A percentile compares a stretch with the other conserved stretches of the same genome.
Evolutionary conservation across 805 yeast species (phyloP).

Genomic region (Crinitomyces ghanaensis): DNA sequence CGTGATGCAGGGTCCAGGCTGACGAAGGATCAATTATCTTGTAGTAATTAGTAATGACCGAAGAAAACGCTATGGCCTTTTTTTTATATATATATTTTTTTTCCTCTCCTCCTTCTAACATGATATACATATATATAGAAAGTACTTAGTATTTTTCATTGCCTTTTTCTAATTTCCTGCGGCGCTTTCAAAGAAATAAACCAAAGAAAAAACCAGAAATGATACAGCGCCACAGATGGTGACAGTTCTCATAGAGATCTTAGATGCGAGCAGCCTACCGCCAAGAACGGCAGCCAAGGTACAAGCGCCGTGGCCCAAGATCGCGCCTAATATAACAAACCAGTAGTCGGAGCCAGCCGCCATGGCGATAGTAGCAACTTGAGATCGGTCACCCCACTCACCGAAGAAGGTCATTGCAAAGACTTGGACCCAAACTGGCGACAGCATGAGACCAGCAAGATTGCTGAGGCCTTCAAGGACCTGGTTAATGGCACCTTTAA

Average conservation of each 20-base stretch:
- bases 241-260: constrained; percentile 82
- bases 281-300: constrained; percentile 88
- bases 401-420: constrained; percentile 93
- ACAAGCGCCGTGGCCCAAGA: constrained; percentile 80
- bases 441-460: constrained; percentile 51
- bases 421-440: constrained; percentile 90
- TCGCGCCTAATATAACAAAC: constrained; percentile 80
- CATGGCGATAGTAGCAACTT: constrained; percentile 96
- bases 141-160: no score
- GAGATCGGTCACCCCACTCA: constrained; percentile 99
- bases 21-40: no score
- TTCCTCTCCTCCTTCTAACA: no score
- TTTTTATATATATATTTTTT: no score
- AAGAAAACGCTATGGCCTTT: no score
- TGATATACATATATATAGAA: no score
- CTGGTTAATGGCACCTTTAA: constrained; percentile 13
- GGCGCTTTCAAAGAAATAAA: constrained; percentile 71
- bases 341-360: constrained; percentile 93
- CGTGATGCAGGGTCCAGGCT: no score
- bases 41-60: no score
- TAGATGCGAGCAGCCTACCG: constrained; percentile 81
- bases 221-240: constrained; percentile 86
- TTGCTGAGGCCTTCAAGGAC: constrained; percentile 34
- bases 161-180: no score
- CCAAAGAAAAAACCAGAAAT: constrained; percentile 68